Conservation (phyloP, 805 yeast species). For the Saccharomycopsis amapae region DNA sequence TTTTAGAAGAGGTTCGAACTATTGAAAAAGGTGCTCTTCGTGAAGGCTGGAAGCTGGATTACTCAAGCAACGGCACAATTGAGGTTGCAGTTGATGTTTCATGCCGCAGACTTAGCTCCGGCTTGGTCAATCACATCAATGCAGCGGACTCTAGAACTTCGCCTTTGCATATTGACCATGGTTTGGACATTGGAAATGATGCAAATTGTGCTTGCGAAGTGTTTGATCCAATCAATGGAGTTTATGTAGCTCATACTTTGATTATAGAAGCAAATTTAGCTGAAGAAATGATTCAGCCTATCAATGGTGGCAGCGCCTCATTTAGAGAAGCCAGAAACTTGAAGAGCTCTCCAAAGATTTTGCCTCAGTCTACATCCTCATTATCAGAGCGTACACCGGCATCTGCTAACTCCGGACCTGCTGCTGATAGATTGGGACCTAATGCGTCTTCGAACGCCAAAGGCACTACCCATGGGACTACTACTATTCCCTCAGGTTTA, state of each 20-base stretch:
- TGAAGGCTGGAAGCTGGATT: slow-evolving; percentile 95
- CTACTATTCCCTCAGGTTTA: slow-evolving; percentile 75
- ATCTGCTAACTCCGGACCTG: neutral
- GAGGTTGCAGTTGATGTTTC: slow-evolving; percentile 71
- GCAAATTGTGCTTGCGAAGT: slow-evolving; percentile 72
- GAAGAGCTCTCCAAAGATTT: neutral
- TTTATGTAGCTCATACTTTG: slow-evolving; percentile 66
- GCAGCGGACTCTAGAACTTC: slow-evolving; percentile 37
- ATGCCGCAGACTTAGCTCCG: slow-evolving; percentile 51
- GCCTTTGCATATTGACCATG: slow-evolving; percentile 25
- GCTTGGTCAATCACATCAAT: slow-evolving; percentile 38
- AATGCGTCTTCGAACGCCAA: neutral
- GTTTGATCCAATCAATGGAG: slow-evolving; percentile 73
- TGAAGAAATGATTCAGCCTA: slow-evolving; percentile 54
- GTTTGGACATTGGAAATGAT: slow-evolving; percentile 19
- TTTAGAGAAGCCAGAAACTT: neutral
- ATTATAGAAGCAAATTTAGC: slow-evolving; percentile 90
- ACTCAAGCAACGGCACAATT: slow-evolving; percentile 65
- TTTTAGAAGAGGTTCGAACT: slow-evolving; percentile 66
- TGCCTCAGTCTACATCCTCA: neutral
- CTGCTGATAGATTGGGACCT: too few relatives aligned
- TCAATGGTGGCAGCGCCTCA: neutral
- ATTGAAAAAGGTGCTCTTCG: slow-evolving; percentile 75
- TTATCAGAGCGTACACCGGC: neutral
- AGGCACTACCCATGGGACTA: neutral